Base-by-base conservation (phyloP, 371 early-diverging fungal species). In the Syncephalastrum contaminatum region DNA sequence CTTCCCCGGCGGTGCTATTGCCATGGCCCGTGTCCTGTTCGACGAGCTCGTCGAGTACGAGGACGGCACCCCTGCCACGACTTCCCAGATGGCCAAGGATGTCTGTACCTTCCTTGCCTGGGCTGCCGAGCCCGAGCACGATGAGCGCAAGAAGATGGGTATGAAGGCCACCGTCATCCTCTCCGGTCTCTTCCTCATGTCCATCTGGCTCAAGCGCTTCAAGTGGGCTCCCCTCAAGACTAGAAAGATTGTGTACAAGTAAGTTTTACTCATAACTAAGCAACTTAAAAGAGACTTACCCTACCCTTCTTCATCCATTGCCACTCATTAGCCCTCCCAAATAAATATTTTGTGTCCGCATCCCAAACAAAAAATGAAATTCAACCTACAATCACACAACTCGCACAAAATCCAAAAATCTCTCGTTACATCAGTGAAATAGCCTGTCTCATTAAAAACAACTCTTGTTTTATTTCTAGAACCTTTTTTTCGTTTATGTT, bases 1-100 rank as follows among this genome's bases (percentile, higher is more conserved):
- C 84, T 97, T 98, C 93, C 98, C 96, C 21, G 98, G 98, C 60
- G 97, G 98, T 63, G 93, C 97, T 56, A 98, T 98, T 80, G 88
- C 91, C 64, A 98, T 98, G 97, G 98, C 97, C 45, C 92, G 91
- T 66, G 81, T 88, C 54, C 67, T 98, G 42, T 97, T 86, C 74
- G 98, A 98, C 60, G 98, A 92, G 51, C 77, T 95, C 43, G 94
- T 97, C 39, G 97, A 98, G 63, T 98, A 92, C 68, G 98, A 97
- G 60, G 98, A 98, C 72, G 98, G 83, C 27, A 97, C 98, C n/a
- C 95, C 96, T 54, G 95, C 95, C 64, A 96, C 93, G 19, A 88
- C 97, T 41, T 94, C 96, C 20, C 98, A 98, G 80, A 90, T 98
- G 81, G 93, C 98, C 59, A 97, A 96, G 87, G 98, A 98, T 75